phyloP scores from a whole-genome alignment of 2,329 filamentous ascomycete genomes.

The Claviceps humidiphila region DNA sequence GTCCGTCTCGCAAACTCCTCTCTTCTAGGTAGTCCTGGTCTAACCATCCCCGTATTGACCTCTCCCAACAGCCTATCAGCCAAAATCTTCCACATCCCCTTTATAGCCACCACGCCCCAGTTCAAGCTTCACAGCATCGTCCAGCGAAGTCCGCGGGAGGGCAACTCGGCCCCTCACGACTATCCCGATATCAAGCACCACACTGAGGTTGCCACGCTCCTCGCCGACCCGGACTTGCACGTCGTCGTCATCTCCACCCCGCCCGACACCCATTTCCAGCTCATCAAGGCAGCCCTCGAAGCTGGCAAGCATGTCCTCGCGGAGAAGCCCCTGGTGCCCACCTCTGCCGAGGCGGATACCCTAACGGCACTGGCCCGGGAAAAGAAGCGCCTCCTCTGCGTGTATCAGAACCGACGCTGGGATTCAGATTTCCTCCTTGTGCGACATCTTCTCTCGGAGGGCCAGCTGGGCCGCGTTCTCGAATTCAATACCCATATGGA shows the following conservation, averaged over 20 bases:
- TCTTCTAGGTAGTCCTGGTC: too few species aligned
- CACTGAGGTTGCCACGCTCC: constrained; percentile 45
- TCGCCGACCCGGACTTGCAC: constrained; percentile 53
- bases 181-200: constrained; percentile 53
- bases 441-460: constrained; percentile 44
- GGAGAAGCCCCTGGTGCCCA: constrained; percentile 74
- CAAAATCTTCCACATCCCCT: constrained; percentile 76
- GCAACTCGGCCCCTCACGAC: constrained; percentile 55
- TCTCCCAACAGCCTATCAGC: constrained; percentile 38
- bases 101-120: constrained; percentile 49
- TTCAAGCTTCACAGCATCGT: constrained; percentile 63
- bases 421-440: constrained; percentile 66
- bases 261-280: constrained; percentile 55
- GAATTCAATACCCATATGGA: constrained; percentile 77
- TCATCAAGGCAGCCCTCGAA: constrained; percentile 52
- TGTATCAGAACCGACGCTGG: constrained; percentile 69
- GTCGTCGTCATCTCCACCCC: constrained; percentile 60
- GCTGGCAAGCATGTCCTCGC: constrained; percentile 66
- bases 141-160: constrained; percentile 53
- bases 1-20: too few species aligned
- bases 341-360: constrained; percentile 50
- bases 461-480: constrained; percentile 53
- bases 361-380: constrained; percentile 43
- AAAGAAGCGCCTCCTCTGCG: constrained; percentile 41
- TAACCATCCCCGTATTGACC: constrained; percentile 3